Evolutionary conservation across 306 rosid species (phyloP).

Genomic region (cucumber (Cucumis sativus)): Cucumber_9930_V3 NC_026657.2:30053501-30054000

Average conservation of each 20-base stretch:
- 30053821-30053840: background rate
- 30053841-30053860: background rate
- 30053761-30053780: background rate
- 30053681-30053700: background rate
- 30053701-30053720: background rate
- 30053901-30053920: background rate
- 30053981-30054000: background rate
- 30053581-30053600: background rate
- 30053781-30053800: background rate
- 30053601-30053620: background rate
- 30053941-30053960: background rate
- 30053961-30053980: background rate
- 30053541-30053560: background rate
- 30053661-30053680: conserved; percentile 41
- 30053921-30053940: background rate
- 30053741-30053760: conserved; percentile 10
- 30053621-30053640: background rate
- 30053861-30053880: background rate
- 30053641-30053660: conserved; percentile 15
- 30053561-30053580: background rate
- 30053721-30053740: conserved; percentile 15
- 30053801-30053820: conserved; percentile 1
- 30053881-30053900: background rate
- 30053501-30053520: conserved; percentile 53
- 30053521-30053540: conserved; percentile 15